Percentiles rank a stretch among this genome's conserved stretches.
These are phyloP conservation scores for Rhytidhysteron rufulum DNA, from an alignment of 2,329 filamentous ascomycete genomes.

Conservation along the genomic window DNA sequence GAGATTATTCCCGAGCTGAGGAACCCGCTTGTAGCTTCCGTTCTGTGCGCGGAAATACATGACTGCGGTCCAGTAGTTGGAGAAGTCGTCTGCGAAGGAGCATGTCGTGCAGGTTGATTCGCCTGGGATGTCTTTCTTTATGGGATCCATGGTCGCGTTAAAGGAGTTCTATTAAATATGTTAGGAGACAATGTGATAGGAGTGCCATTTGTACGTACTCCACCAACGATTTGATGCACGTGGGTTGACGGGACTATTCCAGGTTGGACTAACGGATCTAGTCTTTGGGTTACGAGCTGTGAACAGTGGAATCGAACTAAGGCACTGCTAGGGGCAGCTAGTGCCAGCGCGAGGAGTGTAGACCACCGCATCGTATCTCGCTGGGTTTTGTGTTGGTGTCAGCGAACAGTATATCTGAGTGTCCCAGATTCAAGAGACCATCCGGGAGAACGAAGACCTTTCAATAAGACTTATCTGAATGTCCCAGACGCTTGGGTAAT, in stretches of 20 bases:
- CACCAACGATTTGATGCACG: constrained; percentile 22
- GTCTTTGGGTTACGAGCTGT: constrained; percentile 17
- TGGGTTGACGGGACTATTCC: constrained; percentile 16
- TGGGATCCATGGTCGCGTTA: constrained; percentile 16
- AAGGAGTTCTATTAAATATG: constrained; percentile 16
- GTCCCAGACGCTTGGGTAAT: constrained; percentile 2
- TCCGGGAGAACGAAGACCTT: constrained; percentile 5
- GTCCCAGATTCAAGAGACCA: constrained; percentile 1
- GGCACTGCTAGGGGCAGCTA: constrained; percentile 13
- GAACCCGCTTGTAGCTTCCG: constrained; percentile 12
- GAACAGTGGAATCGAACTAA: constrained; percentile 21
- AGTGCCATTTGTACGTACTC: constrained; percentile 8
- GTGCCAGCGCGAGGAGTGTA: constrained; percentile 9
- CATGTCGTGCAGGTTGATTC: constrained; percentile 16
- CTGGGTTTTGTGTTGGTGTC: neutral
- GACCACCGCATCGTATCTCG: constrained; percentile 14
- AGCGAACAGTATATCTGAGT: constrained; percentile 1
- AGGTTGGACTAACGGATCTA: constrained; percentile 18
- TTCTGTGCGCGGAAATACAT: constrained; percentile 16
- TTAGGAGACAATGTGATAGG: constrained; percentile 1
- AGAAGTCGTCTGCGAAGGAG: constrained; percentile 15
- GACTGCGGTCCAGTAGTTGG: constrained; percentile 14
- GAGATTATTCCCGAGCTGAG: constrained; percentile 16
- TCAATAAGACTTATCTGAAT: constrained; percentile 2
- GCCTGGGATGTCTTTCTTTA: constrained; percentile 13